A percentile compares a stretch with the other conserved stretches of the same genome.
These are phyloP conservation scores for Chrysanthemum seticuspe DNA, from an alignment of 129 eudicot species.

Conservation along the genomic window DNA sequence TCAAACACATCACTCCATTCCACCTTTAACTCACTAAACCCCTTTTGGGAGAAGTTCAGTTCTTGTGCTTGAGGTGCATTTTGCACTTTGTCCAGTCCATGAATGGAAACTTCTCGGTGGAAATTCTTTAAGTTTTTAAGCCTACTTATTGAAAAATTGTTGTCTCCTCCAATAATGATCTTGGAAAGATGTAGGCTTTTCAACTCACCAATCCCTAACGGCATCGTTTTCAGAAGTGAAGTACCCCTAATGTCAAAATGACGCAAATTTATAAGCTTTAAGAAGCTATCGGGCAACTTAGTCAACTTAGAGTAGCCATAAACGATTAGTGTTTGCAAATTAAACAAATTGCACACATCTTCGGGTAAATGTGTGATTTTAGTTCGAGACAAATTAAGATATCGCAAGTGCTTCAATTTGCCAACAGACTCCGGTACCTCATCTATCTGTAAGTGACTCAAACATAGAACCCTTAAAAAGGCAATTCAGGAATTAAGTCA, in stretches of 20 bases:
- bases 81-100: conserved; percentile 16
- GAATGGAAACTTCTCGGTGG: conserved; percentile 20
- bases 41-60: conserved; percentile 31
- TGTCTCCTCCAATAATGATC: conserved; percentile 20
- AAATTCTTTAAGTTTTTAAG: conserved; percentile 15
- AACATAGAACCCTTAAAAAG: neutral
- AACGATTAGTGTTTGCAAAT: neutral
- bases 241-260: conserved; percentile 14
- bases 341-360: neutral
- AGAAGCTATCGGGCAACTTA: conserved; percentile 4
- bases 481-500: neutral
- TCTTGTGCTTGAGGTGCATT: conserved; percentile 27
- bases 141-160: conserved; percentile 16
- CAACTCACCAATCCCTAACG: neutral
- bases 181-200: conserved; percentile 33
- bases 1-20: conserved; percentile 33
- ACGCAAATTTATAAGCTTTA: neutral
- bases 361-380: conserved; percentile 3
- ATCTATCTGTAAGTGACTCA: neutral
- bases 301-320: neutral
- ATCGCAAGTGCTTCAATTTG: too few relatives aligned
- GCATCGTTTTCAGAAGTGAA: conserved; percentile 18
- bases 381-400: too few relatives aligned
- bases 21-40: conserved; percentile 28
- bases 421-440: too few relatives aligned